Conservation (phyloP, 371 early-diverging fungal genomes). For the Circinella minor region DNA sequence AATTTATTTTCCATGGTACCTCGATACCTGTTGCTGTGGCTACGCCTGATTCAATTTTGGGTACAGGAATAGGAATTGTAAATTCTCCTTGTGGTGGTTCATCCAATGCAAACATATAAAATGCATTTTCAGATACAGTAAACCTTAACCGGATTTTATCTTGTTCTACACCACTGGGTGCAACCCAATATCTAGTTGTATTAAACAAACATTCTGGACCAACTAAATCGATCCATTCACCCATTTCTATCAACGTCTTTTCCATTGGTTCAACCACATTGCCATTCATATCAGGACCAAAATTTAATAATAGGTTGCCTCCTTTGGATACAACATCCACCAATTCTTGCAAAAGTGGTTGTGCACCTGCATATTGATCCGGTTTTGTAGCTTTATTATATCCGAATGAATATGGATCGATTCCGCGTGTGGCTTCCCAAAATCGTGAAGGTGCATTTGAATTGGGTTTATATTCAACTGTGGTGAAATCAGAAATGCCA, state of each 20-base stretch:
- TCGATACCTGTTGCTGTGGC: background rate
- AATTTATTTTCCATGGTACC: background rate
- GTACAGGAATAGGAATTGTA: background rate
- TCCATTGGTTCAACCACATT: slow-evolving; percentile 21
- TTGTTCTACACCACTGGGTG: slow-evolving; percentile 5
- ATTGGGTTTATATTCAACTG: slow-evolving; percentile 32
- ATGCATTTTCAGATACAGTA: slow-evolving; percentile 3
- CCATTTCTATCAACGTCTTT: slow-evolving; percentile 21
- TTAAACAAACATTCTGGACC: slow-evolving; percentile 10
- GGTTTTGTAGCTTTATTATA: slow-evolving; percentile 33
- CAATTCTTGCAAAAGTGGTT: slow-evolving; percentile 26
- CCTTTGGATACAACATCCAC: slow-evolving; percentile 34
- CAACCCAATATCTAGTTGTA: slow-evolving; percentile 10
- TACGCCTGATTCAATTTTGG: background rate
- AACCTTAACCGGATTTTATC: background rate
- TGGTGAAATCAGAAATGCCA: slow-evolving; percentile 40
- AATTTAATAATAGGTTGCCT: slow-evolving; percentile 36
- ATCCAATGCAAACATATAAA: slow-evolving; percentile 8
- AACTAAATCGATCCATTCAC: slow-evolving; percentile 26
- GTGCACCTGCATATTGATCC: slow-evolving; percentile 29
- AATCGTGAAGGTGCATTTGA: slow-evolving; percentile 14
- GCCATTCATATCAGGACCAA: slow-evolving; percentile 39
- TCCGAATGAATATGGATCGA: slow-evolving; percentile 45
- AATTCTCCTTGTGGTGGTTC: background rate
- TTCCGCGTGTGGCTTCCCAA: slow-evolving; percentile 50